Base-by-base conservation (phyloP, 345 rosid species). In the Clarkia xantiana region DNA sequence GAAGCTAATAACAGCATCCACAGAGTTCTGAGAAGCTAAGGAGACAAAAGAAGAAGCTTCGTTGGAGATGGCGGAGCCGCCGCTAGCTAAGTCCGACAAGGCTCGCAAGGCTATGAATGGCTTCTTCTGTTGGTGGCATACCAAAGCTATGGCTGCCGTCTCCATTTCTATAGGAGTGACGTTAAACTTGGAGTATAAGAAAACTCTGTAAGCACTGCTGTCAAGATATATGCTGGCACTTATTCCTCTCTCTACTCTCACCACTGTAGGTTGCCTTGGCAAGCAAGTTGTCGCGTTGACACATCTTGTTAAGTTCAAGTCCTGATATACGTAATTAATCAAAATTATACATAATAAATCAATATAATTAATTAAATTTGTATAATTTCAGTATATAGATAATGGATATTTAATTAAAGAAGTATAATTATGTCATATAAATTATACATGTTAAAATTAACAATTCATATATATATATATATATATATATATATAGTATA, bases 61-160 rank as follows among this genome's bases (percentile, higher is more conserved):
- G 53, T 82, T 80, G 1, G 88, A 74, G 13, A 62, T 3, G 45
- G 74, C 62, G 42, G 79, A 70, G 40, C 83, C 82, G 0, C 94
- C 90, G 0, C 90, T 90, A 4, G 94, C 90, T 18, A 86, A 65
- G 62, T 86, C 96, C 3, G 90, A 86, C n/a, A 86, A 67, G n/a
- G 84, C 56, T 56, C 90, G 65, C 18, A 86, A 61, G 0, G 71
- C 75, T 0, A 80, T 67, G 40, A 80, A 86, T 3, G 85, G 89
- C 34, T 52, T 53, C 36, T 29, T 58, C 58, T 76, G 82, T 53
- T 86, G 80, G 59, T 40, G 62, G 40, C 76, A 74, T 23, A 78
- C 56, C 9, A 82, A 65, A 22, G 88, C 93, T 11, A 83, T 20
- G 7, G 89, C 80, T n/a, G 86, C 90, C 9, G 60, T 83, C 54